Percentiles rank a stretch among this genome's conserved stretches.
phyloP scores from a whole-genome alignment of 106 monocot species.

The Allium sativum region DNA sequence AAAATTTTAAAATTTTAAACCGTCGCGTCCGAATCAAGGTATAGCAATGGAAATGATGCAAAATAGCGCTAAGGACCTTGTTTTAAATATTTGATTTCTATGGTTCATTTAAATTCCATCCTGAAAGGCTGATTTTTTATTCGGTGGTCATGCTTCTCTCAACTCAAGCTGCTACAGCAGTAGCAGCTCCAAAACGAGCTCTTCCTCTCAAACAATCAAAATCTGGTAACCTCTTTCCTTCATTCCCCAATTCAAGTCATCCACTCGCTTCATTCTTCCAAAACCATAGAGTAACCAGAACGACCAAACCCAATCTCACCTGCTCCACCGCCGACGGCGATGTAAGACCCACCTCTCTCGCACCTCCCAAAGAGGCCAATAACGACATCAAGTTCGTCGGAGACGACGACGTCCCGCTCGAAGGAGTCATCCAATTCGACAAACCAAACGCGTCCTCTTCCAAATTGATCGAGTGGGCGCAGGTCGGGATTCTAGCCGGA shows the following conservation, averaged over 20 bases:
- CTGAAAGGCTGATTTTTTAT: too few relatives aligned
- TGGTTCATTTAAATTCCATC: too few relatives aligned
- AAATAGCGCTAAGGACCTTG: too few relatives aligned
- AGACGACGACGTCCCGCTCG: slow-evolving; percentile 69
- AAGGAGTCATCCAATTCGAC: slow-evolving; percentile 83
- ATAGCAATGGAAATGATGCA: too few relatives aligned
- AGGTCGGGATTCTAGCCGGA: background rate
- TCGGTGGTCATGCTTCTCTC: background rate
- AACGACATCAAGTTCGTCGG: slow-evolving; percentile 16
- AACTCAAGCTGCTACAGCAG: background rate
- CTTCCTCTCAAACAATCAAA: background rate
- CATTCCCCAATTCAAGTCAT: background rate
- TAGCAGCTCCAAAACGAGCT: background rate
- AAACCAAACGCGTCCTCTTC: slow-evolving; percentile 19
- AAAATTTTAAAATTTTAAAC: too few relatives aligned
- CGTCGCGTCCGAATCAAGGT: too few relatives aligned
- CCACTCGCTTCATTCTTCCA: background rate
- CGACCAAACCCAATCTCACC: background rate
- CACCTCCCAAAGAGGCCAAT: background rate
- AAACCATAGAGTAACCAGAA: background rate
- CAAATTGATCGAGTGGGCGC: slow-evolving; percentile 45
- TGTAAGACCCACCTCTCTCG: background rate
- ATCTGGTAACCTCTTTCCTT: background rate
- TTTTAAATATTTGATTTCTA: too few relatives aligned
- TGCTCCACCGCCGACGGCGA: background rate